phyloP scores from a whole-genome alignment of 495 filamentous ascomycete species.

The Talaromyces stipitatus region DNA sequence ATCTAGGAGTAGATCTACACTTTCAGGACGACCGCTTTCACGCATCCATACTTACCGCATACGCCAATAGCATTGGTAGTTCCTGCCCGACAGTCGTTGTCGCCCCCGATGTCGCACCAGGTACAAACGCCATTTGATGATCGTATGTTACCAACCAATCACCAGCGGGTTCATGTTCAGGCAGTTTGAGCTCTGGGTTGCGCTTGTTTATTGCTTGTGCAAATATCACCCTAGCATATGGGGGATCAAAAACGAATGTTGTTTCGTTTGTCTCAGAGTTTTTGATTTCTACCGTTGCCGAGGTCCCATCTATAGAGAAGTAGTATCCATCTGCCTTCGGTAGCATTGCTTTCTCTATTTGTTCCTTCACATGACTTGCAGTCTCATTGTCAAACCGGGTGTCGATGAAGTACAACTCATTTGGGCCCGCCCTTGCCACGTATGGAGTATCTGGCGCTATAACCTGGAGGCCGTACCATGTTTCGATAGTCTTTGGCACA shows the following conservation, averaged over 20 bases:
- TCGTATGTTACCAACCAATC: slow-evolving; percentile 13
- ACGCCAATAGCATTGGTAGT: not conserved
- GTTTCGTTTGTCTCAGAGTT: slow-evolving; percentile 9
- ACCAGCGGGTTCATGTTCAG: slow-evolving; percentile 11
- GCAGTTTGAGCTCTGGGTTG: slow-evolving; percentile 10
- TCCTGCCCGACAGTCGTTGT: not conserved
- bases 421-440: slow-evolving; percentile 7
- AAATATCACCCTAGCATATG: slow-evolving; percentile 11
- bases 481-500: slow-evolving; percentile 9
- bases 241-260: slow-evolving; percentile 11
- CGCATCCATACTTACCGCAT: not conserved
- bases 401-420: slow-evolving; percentile 14
- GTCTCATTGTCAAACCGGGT: slow-evolving; percentile 12
- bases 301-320: slow-evolving; percentile 10
- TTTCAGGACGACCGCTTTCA: slow-evolving; percentile 8
- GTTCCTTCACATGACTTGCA: slow-evolving; percentile 11
- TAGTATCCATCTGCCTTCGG: slow-evolving; percentile 6
- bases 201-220: slow-evolving; percentile 10
- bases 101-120: not conserved
- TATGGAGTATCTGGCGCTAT: slow-evolving; percentile 15
- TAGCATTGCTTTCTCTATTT: slow-evolving; percentile 11
- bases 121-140: not conserved
- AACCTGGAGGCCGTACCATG: slow-evolving; percentile 8
- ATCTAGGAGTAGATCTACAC: slow-evolving; percentile 9
- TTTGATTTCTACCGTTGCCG: slow-evolving; percentile 9